Percentiles rank a stretch among this genome's conserved stretches.
These are phyloP conservation scores for Talinum fruticosum DNA, from an alignment of 148 eudicot genomes.

Conservation along the genomic window DNA sequence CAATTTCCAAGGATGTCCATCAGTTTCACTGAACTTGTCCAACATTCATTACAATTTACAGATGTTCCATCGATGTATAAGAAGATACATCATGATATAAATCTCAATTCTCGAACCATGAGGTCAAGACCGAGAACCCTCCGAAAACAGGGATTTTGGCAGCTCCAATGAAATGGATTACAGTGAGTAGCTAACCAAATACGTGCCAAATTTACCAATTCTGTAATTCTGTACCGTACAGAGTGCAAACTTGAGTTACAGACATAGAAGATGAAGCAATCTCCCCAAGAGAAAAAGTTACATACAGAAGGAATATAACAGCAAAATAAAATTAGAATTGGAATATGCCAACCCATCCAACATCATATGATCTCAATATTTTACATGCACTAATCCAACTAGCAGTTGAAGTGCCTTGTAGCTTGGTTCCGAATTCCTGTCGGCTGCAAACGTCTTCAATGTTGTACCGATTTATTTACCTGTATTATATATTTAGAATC, in stretches of 20 bases:
- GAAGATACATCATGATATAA: too few relatives aligned
- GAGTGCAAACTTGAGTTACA: background rate
- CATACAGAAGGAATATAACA: background rate
- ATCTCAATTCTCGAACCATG: too few relatives aligned
- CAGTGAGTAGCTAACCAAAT: background rate
- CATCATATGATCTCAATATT: background rate
- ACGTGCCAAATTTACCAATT: background rate
- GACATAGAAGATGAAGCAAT: background rate
- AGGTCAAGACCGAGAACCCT: background rate
- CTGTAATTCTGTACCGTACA: background rate
- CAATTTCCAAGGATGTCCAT: too few relatives aligned
- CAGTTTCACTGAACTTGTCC: too few relatives aligned
- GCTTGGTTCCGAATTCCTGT: background rate
- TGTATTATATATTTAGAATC: background rate
- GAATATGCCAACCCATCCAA: background rate
- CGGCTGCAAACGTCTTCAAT: conserved; percentile 15
- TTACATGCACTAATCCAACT: conserved; percentile 14
- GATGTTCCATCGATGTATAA: too few relatives aligned
- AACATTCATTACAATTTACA: too few relatives aligned
- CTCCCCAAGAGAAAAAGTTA: conserved; percentile 2
- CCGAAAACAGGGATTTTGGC: background rate
- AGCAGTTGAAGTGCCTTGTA: conserved; percentile 13
- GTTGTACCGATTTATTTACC: conserved; percentile 20
- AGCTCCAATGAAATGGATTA: background rate
- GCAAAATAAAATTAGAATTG: background rate